Percentiles rank a stretch among this genome's conserved stretches.
These are phyloP conservation scores for Monilinia fructigena DNA, from an alignment of 2,329 filamentous ascomycete species.

Conservation along the genomic window DNA sequence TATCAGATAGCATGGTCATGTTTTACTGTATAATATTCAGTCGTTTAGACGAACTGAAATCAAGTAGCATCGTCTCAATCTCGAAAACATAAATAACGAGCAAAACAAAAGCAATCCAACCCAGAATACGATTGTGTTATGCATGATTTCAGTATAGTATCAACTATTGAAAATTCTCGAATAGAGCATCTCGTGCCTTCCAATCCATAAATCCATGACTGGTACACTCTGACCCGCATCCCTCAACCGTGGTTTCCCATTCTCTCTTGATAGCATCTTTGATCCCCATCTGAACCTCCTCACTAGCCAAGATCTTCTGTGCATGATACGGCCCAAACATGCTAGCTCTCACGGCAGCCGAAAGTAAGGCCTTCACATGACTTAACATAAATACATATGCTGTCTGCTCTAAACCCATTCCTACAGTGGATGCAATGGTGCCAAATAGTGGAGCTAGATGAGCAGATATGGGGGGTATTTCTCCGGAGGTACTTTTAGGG, in stretches of 20 bases:
- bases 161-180: constrained; percentile 85
- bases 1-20: constrained; percentile 5
- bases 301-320: constrained; percentile 67
- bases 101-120: background rate
- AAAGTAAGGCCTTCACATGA: constrained; percentile 73
- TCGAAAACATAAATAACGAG: background rate
- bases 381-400: constrained; percentile 74
- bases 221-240: constrained; percentile 74
- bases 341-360: constrained; percentile 73
- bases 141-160: constrained; percentile 16
- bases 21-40: constrained; percentile 14
- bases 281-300: constrained; percentile 57
- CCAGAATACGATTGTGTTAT: background rate
- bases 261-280: constrained; percentile 57
- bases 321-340: constrained; percentile 80
- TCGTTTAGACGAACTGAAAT: background rate
- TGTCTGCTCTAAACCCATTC: constrained; percentile 59
- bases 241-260: constrained; percentile 58
- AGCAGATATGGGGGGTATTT: constrained; percentile 51
- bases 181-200: constrained; percentile 78
- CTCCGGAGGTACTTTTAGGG: constrained; percentile 22
- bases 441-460: constrained; percentile 74
- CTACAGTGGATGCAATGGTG: constrained; percentile 60
- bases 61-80: constrained; percentile 2
- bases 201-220: constrained; percentile 79